A percentile compares a stretch with the other conserved stretches of the same genome.
phyloP scores from a whole-genome alignment of 257 asterid genomes.

The Phtheirospermum japonicum region DNA sequence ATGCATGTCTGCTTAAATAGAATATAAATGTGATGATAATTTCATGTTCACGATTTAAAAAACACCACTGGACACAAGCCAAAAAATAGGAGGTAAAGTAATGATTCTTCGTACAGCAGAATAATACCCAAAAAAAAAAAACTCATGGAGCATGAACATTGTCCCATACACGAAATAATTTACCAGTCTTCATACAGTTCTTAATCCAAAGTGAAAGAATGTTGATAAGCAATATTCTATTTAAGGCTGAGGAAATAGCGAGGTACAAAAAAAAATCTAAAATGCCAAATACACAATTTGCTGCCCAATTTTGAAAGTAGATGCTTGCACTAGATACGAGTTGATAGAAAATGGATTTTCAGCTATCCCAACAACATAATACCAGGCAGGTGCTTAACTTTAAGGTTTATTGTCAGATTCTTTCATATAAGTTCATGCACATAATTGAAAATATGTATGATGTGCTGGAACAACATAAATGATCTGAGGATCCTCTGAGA shows the following conservation, averaged over 20 bases:
- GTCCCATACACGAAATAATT: conserved; percentile 6
- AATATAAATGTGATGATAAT: conserved; percentile 26
- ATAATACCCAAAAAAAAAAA: background rate
- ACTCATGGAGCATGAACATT: conserved; percentile 14
- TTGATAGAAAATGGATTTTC: too few species aligned
- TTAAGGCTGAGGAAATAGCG: background rate
- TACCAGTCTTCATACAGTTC: conserved; percentile 12
- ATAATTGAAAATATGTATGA: conserved; percentile 9
- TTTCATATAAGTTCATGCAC: conserved; percentile 5
- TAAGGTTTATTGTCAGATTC: background rate
- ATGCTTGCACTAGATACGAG: conserved; percentile 16
- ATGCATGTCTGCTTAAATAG: conserved; percentile 62
- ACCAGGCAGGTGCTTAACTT: background rate
- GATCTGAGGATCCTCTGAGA: conserved; percentile 16
- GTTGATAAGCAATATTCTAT: conserved; percentile 9
- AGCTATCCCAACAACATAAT: conserved; percentile 7
- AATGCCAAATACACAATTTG: conserved; percentile 18
- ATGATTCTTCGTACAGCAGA: conserved; percentile 6
- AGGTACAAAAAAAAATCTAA: background rate
- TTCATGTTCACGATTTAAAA: conserved; percentile 22
- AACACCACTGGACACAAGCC: conserved; percentile 23
- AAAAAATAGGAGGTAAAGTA: conserved; percentile 18
- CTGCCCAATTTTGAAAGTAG: too few species aligned
- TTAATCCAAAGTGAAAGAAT: background rate
- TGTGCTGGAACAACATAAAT: conserved; percentile 6